These are phyloP conservation scores for Candida germanica DNA, from an alignment of 805 yeast genomes.

Conservation along the genomic window DNA sequence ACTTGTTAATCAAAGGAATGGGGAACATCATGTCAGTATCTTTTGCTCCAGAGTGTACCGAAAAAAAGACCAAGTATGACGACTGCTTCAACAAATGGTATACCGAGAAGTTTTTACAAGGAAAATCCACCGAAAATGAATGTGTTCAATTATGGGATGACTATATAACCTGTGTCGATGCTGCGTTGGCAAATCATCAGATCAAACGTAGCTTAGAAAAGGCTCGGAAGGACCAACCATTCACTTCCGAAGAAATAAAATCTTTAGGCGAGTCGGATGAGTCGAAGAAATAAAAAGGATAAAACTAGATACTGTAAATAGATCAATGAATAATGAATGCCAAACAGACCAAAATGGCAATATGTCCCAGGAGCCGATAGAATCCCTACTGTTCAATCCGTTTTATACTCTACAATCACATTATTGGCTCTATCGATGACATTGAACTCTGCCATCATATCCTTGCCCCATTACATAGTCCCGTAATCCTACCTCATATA, in stretches of 20 bases:
- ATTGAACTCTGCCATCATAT: no score
- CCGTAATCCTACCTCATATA: no score
- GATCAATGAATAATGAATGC: no score
- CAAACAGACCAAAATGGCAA: no score
- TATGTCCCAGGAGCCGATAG: no score
- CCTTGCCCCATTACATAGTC: no score
- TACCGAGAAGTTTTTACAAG: constrained; percentile 72
- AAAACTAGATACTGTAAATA: neutral
- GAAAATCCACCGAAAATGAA: constrained; percentile 65
- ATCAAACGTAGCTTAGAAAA: constrained; percentile 82
- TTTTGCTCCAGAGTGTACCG: constrained; percentile 96
- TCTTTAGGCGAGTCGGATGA: constrained; percentile 7
- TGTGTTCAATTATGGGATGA: constrained; percentile 87
- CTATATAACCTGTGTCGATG: constrained; percentile 84
- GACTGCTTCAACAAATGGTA: constrained; percentile 93
- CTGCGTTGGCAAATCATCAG: constrained; percentile 65
- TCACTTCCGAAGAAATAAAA: constrained; percentile 36
- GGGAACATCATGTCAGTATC: constrained; percentile 57
- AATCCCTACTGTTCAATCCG: no score
- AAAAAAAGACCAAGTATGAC: constrained; percentile 80
- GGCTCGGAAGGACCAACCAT: constrained; percentile 87
- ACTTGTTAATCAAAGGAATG: constrained; percentile 19
- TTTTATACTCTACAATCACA: no score
- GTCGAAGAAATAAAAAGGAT: constrained; percentile 2
- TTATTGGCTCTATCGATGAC: no score